Conservation (phyloP, 176 grass and related monocot genomes). For the Poa annua region DNA sequence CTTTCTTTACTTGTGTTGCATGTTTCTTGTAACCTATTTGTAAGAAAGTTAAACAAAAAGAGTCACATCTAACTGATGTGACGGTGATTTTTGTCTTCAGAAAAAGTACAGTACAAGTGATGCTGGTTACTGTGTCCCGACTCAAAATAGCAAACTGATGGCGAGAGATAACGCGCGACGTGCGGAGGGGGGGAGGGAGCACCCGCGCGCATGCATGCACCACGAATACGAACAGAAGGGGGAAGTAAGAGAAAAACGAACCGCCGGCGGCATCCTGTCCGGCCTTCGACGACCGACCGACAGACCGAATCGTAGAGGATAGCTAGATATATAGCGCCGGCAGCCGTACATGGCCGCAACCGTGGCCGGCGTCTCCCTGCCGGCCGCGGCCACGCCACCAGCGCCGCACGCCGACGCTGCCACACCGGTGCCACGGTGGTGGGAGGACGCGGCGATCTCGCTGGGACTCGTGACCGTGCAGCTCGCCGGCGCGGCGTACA, state of each 20-base stretch:
- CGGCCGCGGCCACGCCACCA: not conserved
- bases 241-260: not conserved
- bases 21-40: too few species aligned
- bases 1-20: too few species aligned
- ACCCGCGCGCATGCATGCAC: not conserved
- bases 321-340: slow-evolving; percentile 5
- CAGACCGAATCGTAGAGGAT: slow-evolving; percentile 8
- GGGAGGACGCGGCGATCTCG: slow-evolving; percentile 65
- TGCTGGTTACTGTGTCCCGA: not conserved
- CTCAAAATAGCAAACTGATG: slow-evolving; percentile 33
- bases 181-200: not conserved
- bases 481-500: slow-evolving; percentile 62
- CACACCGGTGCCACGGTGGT: slow-evolving; percentile 26
- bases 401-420: not conserved
- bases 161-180: slow-evolving; percentile 12
- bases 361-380: slow-evolving; percentile 17
- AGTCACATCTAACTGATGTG: too few species aligned
- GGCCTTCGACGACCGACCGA: not conserved
- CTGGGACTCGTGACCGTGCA: slow-evolving; percentile 68
- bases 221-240: not conserved
- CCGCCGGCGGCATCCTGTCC: slow-evolving; percentile 11
- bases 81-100: too few species aligned
- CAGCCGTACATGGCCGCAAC: slow-evolving; percentile 10
- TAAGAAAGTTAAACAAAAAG: too few species aligned
- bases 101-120: not conserved